phyloP scores from a whole-genome alignment of 768 basidiomycete species.

The Clathrus columnatus region DNA sequence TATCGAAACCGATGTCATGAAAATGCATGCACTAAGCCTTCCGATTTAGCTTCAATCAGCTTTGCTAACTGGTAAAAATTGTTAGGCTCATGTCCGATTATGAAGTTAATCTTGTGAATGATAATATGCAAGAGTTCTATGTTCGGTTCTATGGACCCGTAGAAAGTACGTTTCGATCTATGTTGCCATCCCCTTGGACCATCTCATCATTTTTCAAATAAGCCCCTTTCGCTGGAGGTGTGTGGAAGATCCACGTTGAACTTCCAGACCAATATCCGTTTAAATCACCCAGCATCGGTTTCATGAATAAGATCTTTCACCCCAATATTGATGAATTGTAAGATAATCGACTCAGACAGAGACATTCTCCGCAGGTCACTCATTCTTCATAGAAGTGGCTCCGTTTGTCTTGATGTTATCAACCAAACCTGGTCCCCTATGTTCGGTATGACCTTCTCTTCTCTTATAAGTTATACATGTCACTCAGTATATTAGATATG shows the following conservation, averaged over 20 bases:
- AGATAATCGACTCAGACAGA: slow-evolving; percentile 25
- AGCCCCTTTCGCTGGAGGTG: slow-evolving; percentile 97
- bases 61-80: slow-evolving; percentile 10
- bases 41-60: slow-evolving; percentile 1
- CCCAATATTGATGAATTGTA: slow-evolving; percentile 99
- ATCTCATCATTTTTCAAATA: background rate
- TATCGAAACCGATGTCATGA: slow-evolving; percentile 99
- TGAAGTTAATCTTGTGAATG: slow-evolving; percentile 94
- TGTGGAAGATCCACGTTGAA: slow-evolving; percentile 99
- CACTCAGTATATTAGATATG: slow-evolving; percentile 62
- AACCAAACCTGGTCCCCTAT: slow-evolving; percentile 99
- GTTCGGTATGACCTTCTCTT: slow-evolving; percentile 62
- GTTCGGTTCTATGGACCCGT: slow-evolving; percentile 89
- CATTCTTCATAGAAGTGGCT: slow-evolving; percentile 65
- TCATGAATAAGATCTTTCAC: slow-evolving; percentile 99
- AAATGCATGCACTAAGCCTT: slow-evolving; percentile 54
- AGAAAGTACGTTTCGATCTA: slow-evolving; percentile 64
- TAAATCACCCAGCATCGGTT: slow-evolving; percentile 98
- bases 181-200: background rate
- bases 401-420: slow-evolving; percentile 96
- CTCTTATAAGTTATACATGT: background rate
- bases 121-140: slow-evolving; percentile 98
- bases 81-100: slow-evolving; percentile 95
- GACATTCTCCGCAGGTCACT: background rate
- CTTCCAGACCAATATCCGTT: slow-evolving; percentile 97